These are phyloP conservation scores for Yamadazyma songkhlaensis DNA, from an alignment of 1,139 yeast genomes.

Conservation along the genomic window DNA sequence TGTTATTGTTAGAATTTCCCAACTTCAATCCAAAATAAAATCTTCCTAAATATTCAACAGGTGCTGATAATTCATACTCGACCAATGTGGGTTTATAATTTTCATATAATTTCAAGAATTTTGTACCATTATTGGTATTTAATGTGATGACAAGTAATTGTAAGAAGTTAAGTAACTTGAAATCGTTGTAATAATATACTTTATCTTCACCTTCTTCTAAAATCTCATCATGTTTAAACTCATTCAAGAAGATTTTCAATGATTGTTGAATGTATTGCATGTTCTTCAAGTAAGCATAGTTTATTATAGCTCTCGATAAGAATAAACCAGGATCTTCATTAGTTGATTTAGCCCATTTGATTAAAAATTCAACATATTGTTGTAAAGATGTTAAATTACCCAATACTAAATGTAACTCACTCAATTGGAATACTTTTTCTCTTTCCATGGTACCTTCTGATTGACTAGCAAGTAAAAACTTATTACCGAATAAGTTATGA, in stretches of 20 bases:
- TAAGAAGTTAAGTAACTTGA: slow-evolving; percentile 57
- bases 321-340: slow-evolving; percentile 48
- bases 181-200: slow-evolving; percentile 21
- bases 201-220: slow-evolving; percentile 15
- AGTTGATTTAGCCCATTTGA: slow-evolving; percentile 51
- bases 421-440: slow-evolving; percentile 37
- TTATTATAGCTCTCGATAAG: slow-evolving; percentile 62
- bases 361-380: slow-evolving; percentile 52
- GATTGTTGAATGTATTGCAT: slow-evolving; percentile 54
- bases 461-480: slow-evolving; percentile 38
- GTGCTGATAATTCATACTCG: slow-evolving; percentile 30
- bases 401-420: slow-evolving; percentile 59
- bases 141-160: slow-evolving; percentile 67
- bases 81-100: slow-evolving; percentile 32
- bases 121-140: slow-evolving; percentile 51
- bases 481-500: slow-evolving; percentile 71
- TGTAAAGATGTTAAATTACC: slow-evolving; percentile 64
- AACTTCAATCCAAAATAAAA: slow-evolving; percentile 36
- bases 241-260: slow-evolving; percentile 34
- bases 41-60: slow-evolving; percentile 50
- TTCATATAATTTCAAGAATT: slow-evolving; percentile 52
- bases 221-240: slow-evolving; percentile 16
- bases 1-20: slow-evolving; percentile 58
- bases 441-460: slow-evolving; percentile 21
- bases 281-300: slow-evolving; percentile 65